Percentiles rank a stretch among this genome's conserved stretches.
phyloP scores from a whole-genome alignment of 2,329 filamentous ascomycete genomes.

The Plenodomus lindquistii region DNA sequence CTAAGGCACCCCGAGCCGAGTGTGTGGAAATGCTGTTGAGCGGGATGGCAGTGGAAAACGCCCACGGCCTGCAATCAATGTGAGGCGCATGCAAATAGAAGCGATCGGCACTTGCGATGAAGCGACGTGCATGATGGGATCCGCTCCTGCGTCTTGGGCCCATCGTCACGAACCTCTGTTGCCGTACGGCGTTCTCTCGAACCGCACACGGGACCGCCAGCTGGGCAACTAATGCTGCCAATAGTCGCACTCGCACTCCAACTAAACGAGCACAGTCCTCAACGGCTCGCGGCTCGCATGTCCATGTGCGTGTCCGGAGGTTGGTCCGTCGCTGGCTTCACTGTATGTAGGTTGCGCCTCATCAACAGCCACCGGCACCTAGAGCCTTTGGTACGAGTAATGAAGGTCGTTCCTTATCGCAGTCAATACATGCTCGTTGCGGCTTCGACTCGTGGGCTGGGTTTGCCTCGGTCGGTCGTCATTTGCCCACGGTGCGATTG shows the following conservation, averaged over 20 bases:
- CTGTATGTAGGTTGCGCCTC: no score
- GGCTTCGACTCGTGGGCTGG: background rate
- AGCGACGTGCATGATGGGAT: background rate
- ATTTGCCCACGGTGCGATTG: no score
- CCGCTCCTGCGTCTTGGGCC: slow-evolving; percentile 1
- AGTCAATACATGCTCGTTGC: background rate
- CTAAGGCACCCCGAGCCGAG: slow-evolving; percentile 6
- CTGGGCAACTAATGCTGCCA: no score
- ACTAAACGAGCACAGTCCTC: background rate
- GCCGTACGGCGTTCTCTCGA: no score
- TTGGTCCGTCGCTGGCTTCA: background rate
- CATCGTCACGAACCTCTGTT: background rate
- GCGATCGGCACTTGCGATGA: slow-evolving; percentile 11
- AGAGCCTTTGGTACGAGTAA: background rate
- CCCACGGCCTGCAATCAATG: slow-evolving; percentile 13
- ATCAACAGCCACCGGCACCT: background rate
- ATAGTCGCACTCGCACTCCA: background rate
- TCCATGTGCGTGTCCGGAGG: background rate
- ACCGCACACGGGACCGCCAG: no score
- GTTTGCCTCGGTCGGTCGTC: background rate
- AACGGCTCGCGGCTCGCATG: background rate
- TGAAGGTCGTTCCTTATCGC: background rate
- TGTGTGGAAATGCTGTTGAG: slow-evolving; percentile 3
- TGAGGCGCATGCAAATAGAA: slow-evolving; percentile 10
- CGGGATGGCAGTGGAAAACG: slow-evolving; percentile 3